Base-by-base conservation (phyloP, 2,329 filamentous ascomycete genomes). In the Arthroderma uncinatum region DNA sequence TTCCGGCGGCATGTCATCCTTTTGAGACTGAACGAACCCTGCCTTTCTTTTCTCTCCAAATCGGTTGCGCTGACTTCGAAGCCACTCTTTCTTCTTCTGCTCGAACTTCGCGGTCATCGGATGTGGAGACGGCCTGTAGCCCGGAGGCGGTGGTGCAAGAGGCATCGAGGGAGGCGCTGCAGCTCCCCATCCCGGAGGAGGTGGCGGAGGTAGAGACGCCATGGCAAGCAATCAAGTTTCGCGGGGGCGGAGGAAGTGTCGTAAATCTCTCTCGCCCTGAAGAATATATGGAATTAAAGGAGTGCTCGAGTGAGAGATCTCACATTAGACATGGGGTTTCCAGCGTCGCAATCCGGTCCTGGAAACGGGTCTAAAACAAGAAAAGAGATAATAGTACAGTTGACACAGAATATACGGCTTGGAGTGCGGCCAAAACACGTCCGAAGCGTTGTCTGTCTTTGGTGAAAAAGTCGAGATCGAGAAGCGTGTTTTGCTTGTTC, bases 21-120 rank as follows among this genome's bases (percentile, higher is more conserved):
- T 98, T 69, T 97, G 92, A 5, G 91, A 95, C 75, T 98, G 92
- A 0, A 98, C 89, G 62, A 96, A 97, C 0, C 94, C 93, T 21
- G 86, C 89, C 74, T 95, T 95, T 60, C 93, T 82, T 81, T 96
- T 97, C 80, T 98, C 94, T 54, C 90, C 90, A 63, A 97, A 98
- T 56, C 93, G 84, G 71, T 90, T 93, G 65, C 90, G 84, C 76
- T 95, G 93, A 63, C 81, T 83, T 61, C 91, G 86, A 66, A 97
- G 79, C 94, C 94, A 98, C 84, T 96, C 91, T 71, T 90, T 95
- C 81, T 97, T 98, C 81, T 97, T 98, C 74, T 96, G 89, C 58
- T 91, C 89, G 68, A 96, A 95, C 76, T 98, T 98, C 55, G 90
- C 90, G 67, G 89, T 80, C 63, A 91, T 88, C 47, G 90, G 85